A percentile compares a stretch with the other conserved stretches of the same genome.
phyloP scores from a whole-genome alignment of 345 rosid species.

The Citrus inodora region DNA sequence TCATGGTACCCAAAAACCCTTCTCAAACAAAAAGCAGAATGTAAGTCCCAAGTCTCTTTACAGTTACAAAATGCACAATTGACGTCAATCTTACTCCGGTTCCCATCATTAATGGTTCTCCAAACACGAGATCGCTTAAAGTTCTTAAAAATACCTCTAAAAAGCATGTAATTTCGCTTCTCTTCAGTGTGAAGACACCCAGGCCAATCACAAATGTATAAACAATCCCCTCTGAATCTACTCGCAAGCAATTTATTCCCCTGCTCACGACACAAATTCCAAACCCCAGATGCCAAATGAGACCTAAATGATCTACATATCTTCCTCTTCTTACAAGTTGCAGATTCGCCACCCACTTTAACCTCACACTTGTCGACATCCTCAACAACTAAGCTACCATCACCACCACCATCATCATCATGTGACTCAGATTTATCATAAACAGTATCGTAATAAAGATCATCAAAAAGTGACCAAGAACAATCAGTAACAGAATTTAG shows the following conservation, averaged over 20 bases:
- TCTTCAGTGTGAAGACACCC: constrained; percentile 80
- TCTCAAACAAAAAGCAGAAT: constrained; percentile 85
- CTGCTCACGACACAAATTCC: constrained; percentile 85
- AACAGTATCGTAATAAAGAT: constrained; percentile 68
- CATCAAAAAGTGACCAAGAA: constrained; percentile 79
- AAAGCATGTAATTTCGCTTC: constrained; percentile 87
- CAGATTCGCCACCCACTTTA: constrained; percentile 24
- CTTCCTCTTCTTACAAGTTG: constrained; percentile 46
- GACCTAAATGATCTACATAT: constrained; percentile 45
- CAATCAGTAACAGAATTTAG: constrained; percentile 24
- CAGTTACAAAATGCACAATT: constrained; percentile 77
- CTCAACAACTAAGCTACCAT: background rate
- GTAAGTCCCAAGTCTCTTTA: constrained; percentile 84
- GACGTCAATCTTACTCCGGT: constrained; percentile 53
- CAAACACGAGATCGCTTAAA: constrained; percentile 80
- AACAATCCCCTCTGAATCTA: constrained; percentile 77
- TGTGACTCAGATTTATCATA: constrained; percentile 42
- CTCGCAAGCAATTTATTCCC: constrained; percentile 89
- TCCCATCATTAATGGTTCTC: constrained; percentile 81
- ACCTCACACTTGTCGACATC: constrained; percentile 25
- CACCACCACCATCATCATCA: constrained; percentile 9
- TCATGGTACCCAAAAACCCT: constrained; percentile 77
- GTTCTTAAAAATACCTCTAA: constrained; percentile 85
- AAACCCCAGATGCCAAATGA: constrained; percentile 64
- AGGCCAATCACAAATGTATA: constrained; percentile 93